Evolutionary conservation across 306 rosid genomes (phyloP).

Genomic region (Fragaria vesca): DNA sequence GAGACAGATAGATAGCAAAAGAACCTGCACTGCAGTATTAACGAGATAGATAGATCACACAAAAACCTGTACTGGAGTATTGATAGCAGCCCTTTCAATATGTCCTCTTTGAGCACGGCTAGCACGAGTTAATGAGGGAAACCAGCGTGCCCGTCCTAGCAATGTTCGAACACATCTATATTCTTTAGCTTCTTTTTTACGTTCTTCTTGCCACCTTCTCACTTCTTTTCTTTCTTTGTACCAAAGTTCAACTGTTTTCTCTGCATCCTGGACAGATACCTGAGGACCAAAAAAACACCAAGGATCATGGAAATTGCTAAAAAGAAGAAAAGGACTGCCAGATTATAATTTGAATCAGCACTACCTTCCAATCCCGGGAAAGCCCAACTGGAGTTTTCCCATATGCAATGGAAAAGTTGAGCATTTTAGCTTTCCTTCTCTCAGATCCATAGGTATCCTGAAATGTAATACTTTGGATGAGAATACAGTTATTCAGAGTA

Average conservation of each 20-base stretch:
- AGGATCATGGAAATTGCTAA: neutral
- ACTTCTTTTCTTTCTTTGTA: constrained; percentile 90
- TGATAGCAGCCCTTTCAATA: constrained; percentile 94
- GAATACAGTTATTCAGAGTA: neutral
- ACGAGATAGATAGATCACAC: constrained; percentile 8
- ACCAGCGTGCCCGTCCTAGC: constrained; percentile 78
- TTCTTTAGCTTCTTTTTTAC: constrained; percentile 66
- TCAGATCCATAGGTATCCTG: constrained; percentile 91
- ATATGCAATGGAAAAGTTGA: constrained; percentile 94
- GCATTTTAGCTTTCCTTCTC: constrained; percentile 97
- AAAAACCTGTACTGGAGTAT: constrained; percentile 91
- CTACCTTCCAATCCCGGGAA: constrained; percentile 92
- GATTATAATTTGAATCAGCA: neutral
- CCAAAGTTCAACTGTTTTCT: constrained; percentile 83
- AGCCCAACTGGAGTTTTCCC: constrained; percentile 96
- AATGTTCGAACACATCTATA: constrained; percentile 60
- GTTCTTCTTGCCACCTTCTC: constrained; percentile 66
- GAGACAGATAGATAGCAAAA: constrained; percentile 10
- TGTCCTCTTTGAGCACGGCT: constrained; percentile 71
- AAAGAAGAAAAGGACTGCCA: constrained; percentile 4
- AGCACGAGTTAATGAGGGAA: constrained; percentile 64
- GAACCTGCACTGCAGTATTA: constrained; percentile 74
- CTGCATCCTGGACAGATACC: constrained; percentile 92
- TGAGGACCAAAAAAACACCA: constrained; percentile 33
- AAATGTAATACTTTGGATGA: neutral